Percentiles rank a stretch among this genome's conserved stretches.
Evolutionary conservation across 2,329 filamentous ascomycete genomes (phyloP).

Genomic region (Cladosporium sp.): DNA sequence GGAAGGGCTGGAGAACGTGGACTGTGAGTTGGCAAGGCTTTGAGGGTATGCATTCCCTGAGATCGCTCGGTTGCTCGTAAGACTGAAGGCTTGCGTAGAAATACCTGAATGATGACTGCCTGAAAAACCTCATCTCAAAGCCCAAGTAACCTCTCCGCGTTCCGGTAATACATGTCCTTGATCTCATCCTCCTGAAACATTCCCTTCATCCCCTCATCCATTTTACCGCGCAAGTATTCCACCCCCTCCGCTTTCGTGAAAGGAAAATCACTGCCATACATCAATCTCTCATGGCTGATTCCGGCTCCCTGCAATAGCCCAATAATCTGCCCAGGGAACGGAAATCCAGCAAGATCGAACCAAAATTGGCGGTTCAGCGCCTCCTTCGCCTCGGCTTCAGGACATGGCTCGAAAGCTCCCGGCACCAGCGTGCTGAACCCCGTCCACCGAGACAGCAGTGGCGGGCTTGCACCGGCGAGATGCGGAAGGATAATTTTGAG

Average conservation of each 20-base stretch:
- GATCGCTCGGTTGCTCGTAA: too few species aligned
- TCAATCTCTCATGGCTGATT: slow-evolving; percentile 36
- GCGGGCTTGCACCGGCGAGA: slow-evolving; percentile 41
- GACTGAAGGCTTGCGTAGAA: too few species aligned
- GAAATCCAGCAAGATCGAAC: slow-evolving; percentile 49
- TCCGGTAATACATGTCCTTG: slow-evolving; percentile 33
- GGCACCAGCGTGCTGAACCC: slow-evolving; percentile 35
- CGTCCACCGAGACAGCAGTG: slow-evolving; percentile 40
- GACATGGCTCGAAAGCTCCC: slow-evolving; percentile 24
- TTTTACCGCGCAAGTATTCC: slow-evolving; percentile 32
- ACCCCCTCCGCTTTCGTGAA: slow-evolving; percentile 40
- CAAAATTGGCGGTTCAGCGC: slow-evolving; percentile 40
- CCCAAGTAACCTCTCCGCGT: slow-evolving; percentile 29
- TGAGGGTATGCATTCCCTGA: too few species aligned
- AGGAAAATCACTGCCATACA: slow-evolving; percentile 51
- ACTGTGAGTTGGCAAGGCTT: too few species aligned
- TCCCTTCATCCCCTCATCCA: slow-evolving; percentile 37
- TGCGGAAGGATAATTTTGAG: slow-evolving; percentile 46
- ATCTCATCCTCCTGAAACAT: slow-evolving; percentile 33
- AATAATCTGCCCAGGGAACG: slow-evolving; percentile 45
- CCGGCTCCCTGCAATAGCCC: slow-evolving; percentile 38
- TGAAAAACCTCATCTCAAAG: too few species aligned
- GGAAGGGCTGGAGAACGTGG: too few species aligned
- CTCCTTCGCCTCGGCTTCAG: slow-evolving; percentile 25
- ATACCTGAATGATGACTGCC: too few species aligned